A percentile compares a stretch with the other conserved stretches of the same genome.
Evolutionary conservation across 371 early-diverging fungal species (phyloP).

Genomic region (Mucor sp.): DNA sequence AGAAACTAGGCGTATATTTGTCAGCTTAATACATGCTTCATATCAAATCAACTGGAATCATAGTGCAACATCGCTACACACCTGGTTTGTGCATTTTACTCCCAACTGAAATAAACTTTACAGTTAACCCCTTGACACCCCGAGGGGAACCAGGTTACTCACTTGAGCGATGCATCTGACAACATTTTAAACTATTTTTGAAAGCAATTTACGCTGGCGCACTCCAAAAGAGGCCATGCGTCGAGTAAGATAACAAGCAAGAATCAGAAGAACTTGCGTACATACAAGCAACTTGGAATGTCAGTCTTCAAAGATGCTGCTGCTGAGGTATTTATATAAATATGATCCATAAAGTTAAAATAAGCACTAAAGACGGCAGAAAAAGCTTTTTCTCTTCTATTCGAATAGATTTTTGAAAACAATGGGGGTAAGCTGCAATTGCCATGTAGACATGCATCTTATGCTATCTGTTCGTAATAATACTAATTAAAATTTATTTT

Average conservation of each 20-base stretch:
- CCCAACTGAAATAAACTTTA: not conserved
- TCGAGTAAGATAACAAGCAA: not conserved
- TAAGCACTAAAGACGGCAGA: not conserved
- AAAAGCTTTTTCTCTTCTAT: not conserved
- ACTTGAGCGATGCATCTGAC: not conserved
- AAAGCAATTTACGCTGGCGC: not conserved
- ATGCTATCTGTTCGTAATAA: not conserved
- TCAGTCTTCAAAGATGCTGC: not conserved
- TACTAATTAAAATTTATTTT: not conserved
- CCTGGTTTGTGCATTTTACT: not conserved
- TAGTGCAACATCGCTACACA: not conserved
- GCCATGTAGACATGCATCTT: not conserved
- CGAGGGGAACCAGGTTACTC: not conserved
- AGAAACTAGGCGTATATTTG: not conserved
- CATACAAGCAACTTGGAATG: not conserved
- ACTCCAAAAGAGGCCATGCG: not conserved
- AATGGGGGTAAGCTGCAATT: not conserved
- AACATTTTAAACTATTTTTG: not conserved
- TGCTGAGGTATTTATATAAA: not conserved
- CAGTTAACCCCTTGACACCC: not conserved
- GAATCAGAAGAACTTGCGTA: not conserved
- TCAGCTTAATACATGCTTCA: not conserved
- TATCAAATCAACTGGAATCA: not conserved
- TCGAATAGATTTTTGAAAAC: not conserved
- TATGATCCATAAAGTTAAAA: not conserved